A percentile compares a stretch with the other conserved stretches of the same genome.
phyloP scores from a whole-genome alignment of 768 basidiomycete species.

The Hydnomerulius pinastri region DNA sequence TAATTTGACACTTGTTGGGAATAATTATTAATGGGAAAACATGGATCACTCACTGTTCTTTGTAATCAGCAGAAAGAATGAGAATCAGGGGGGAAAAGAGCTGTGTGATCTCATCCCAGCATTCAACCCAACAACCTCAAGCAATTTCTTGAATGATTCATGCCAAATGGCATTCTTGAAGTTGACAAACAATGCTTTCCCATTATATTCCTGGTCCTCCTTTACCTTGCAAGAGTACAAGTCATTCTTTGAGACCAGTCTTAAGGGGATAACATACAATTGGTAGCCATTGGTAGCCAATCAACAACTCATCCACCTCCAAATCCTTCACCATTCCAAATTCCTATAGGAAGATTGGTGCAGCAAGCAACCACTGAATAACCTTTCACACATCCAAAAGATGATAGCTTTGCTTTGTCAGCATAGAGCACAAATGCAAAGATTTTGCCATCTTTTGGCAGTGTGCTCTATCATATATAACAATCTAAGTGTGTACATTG shows the following conservation, averaged over 20 bases:
- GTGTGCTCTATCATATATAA: background rate
- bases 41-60: conserved; percentile 41
- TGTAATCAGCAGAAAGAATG: conserved; percentile 43
- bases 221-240: conserved; percentile 1
- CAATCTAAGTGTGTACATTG: background rate
- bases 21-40: too few relatives aligned
- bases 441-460: conserved; percentile 20
- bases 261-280: background rate
- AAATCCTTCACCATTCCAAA: conserved; percentile 35
- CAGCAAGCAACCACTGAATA: conserved; percentile 38
- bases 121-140: conserved; percentile 17
- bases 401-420: conserved; percentile 41
- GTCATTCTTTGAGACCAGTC: too few relatives aligned
- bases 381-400: conserved; percentile 40
- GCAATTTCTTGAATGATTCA: conserved; percentile 6
- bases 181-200: conserved; percentile 4
- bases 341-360: conserved; percentile 32
- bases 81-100: conserved; percentile 31
- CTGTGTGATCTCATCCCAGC: conserved; percentile 30
- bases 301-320: conserved; percentile 40
- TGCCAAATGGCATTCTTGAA: conserved; percentile 15
- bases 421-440: conserved; percentile 40
- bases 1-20: too few relatives aligned
- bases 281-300: conserved; percentile 41
- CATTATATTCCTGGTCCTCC: conserved; percentile 1